Evolutionary conservation across 805 yeast species (phyloP).

Genomic region (Candida berthetii): DNA sequence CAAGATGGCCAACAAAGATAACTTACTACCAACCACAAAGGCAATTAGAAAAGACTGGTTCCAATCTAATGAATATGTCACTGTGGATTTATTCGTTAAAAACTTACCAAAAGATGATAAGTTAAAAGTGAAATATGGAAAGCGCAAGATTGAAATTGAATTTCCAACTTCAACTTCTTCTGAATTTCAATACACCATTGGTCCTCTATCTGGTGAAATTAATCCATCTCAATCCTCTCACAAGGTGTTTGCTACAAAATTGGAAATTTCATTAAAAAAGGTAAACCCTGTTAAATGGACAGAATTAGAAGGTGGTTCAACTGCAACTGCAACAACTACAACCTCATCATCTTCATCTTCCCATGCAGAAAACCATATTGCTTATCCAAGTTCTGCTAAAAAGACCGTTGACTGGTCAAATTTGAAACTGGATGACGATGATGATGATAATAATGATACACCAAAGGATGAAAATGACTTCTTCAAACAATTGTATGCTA

Average conservation of each 20-base stretch:
- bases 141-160: constrained; percentile 30
- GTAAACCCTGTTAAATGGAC: constrained; percentile 44
- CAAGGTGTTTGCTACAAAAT: constrained; percentile 61
- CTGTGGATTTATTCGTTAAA: constrained; percentile 67
- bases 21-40: constrained; percentile 18
- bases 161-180: constrained; percentile 45
- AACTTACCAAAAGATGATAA: constrained; percentile 47
- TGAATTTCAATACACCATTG: constrained; percentile 52
- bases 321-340: constrained; percentile 4
- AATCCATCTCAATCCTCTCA: constrained; percentile 36
- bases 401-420: constrained; percentile 67
- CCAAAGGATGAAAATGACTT: constrained; percentile 55
- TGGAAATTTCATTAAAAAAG: constrained; percentile 64
- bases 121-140: constrained; percentile 31
- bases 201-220: constrained; percentile 48
- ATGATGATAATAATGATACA: constrained; percentile 38
- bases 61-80: constrained; percentile 53
- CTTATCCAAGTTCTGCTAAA: constrained; percentile 61
- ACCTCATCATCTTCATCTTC: constrained; percentile 3
- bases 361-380: background rate
- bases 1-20: constrained; percentile 17
- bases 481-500: constrained; percentile 66
- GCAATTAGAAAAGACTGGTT: constrained; percentile 60
- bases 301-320: constrained; percentile 25
- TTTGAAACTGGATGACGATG: constrained; percentile 37